Percentiles rank a stretch among this genome's conserved stretches.
Evolutionary conservation across 2,329 filamentous ascomycete species (phyloP).

Genomic region (Endocalyx cinctus): DNA sequence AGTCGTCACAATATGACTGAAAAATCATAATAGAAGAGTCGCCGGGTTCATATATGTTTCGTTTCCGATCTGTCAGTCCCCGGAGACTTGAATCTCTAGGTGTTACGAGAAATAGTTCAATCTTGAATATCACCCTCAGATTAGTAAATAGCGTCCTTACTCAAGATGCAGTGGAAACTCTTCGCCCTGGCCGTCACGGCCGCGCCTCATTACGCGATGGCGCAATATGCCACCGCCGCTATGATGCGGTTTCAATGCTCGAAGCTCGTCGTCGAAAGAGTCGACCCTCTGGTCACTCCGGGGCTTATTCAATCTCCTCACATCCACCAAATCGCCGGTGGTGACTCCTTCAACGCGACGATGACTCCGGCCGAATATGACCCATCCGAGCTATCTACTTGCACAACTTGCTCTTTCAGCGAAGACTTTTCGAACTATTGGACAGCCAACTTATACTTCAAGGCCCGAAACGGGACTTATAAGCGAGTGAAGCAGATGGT

Average conservation of each 20-base stretch:
- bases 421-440: conserved; percentile 26
- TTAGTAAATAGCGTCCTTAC: too few species aligned
- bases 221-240: too few species aligned
- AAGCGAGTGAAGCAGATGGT: conserved; percentile 22
- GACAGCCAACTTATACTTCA: conserved; percentile 22
- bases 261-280: conserved; percentile 23
- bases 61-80: too few species aligned
- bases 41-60: too few species aligned
- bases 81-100: too few species aligned
- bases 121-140: too few species aligned
- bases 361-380: conserved; percentile 22
- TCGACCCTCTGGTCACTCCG: conserved; percentile 25
- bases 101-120: too few species aligned
- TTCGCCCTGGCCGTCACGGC: conserved; percentile 13
- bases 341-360: conserved; percentile 25
- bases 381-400: conserved; percentile 17
- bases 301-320: conserved; percentile 24
- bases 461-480: conserved; percentile 24
- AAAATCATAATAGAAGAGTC: too few species aligned
- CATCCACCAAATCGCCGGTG: conserved; percentile 26
- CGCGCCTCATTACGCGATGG: conserved; percentile 17
- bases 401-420: conserved; percentile 23
- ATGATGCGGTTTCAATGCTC: conserved; percentile 29
- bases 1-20: too few species aligned
- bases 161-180: conserved; percentile 19